Evolutionary conservation across 495 filamentous ascomycete species (phyloP).

Genomic region (Ramalina peruviana): DNA sequence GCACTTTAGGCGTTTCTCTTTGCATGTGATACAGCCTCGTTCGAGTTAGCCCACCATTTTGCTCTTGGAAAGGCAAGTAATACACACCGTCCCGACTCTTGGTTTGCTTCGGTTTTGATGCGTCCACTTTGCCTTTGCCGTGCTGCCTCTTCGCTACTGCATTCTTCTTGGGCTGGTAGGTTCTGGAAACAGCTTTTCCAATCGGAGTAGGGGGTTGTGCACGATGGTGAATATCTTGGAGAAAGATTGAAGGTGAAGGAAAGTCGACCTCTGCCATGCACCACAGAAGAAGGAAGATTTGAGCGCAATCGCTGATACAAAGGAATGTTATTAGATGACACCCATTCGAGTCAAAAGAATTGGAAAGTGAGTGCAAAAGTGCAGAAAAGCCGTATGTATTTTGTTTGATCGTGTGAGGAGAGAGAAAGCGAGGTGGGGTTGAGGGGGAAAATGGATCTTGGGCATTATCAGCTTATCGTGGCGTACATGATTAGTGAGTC

Average conservation of each 20-base stretch:
- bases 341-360: no score
- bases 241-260: constrained; percentile 48
- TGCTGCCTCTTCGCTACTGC: constrained; percentile 1
- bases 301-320: no score
- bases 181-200: constrained; percentile 3
- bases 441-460: background rate
- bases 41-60: constrained; percentile 21
- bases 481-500: no score
- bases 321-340: no score
- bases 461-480: no score
- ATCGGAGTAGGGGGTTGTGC: constrained; percentile 16
- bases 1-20: constrained; percentile 69
- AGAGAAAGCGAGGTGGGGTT: constrained; percentile 6
- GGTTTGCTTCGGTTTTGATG: constrained; percentile 57
- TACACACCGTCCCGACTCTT: constrained; percentile 71
- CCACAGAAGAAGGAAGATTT: background rate
- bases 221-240: constrained; percentile 29
- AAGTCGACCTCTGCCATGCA: constrained; percentile 21
- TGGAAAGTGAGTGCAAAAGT: no score
- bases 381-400: no score
- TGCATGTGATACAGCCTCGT: constrained; percentile 68
- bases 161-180: background rate
- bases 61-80: background rate
- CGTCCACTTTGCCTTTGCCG: constrained; percentile 10
- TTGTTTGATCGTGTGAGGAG: no score